Evolutionary conservation across 768 basidiomycete genomes (phyloP), one percentile per base, ranked within the genome.

Genomic region (Russula ochroleuca): DNA sequence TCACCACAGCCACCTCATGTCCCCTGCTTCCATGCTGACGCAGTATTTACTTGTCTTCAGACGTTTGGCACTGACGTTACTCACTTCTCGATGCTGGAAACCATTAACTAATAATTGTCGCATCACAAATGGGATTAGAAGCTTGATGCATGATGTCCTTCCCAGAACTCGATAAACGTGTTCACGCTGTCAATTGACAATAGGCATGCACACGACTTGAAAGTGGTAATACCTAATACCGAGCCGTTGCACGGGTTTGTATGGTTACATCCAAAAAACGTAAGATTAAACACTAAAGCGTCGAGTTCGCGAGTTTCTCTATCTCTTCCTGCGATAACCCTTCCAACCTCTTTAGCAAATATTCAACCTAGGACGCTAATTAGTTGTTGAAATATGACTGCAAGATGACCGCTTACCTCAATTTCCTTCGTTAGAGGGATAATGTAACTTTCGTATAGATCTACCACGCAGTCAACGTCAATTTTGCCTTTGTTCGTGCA

Each of bases 371-470:
- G 40, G 14, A 41, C 64, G 48, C 23, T 28, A 15, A 17, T 60
- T 35, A 62, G 13, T 45, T 37, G 5, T 25, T 23, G 57, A 61
- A 49, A 17, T 25, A 15, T 4, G 21, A 9, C n/a, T 5, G 17
- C 48, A 31, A 62, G 2, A 10, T 28, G 61, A 25, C 25, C 15
- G 70, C 77, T 52, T 72, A 96, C 96, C 92, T 99, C 97, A 62
- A 99, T 92, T 72, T 97, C 94, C 75, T 96, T 98, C 0, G 97
- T 99, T 68, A 99, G 74, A 10, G 97, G 97, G 63, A 99, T 99
- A 67, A 99, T 94, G 70, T 88, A 94, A 71, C 88, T 90, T 72
- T 94, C 87, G 72, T 99, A 99, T 66, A 99, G 75, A 72, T 92
- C 87, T 25, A 97, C 90, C 17, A 99, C 93, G 47, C 90, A 87